Percentiles rank a stretch among this genome's conserved stretches.
Evolutionary conservation across 176 grass and related monocot genomes (phyloP).

Genomic region (Paspalum notatum): DNA sequence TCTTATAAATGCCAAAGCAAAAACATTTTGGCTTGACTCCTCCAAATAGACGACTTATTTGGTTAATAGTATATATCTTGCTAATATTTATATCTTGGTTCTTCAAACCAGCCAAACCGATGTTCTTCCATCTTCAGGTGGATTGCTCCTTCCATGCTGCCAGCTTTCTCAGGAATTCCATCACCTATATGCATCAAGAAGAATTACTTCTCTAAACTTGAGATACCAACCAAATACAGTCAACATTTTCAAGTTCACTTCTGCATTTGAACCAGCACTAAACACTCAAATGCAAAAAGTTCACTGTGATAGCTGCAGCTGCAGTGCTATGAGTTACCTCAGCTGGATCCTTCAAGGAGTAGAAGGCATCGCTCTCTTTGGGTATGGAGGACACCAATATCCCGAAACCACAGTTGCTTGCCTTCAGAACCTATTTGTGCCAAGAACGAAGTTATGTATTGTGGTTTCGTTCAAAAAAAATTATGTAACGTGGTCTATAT

Average conservation of each 20-base stretch:
- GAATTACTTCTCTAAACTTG: not conserved
- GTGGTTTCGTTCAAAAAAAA: too few relatives aligned
- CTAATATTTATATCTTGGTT: conserved; percentile 57
- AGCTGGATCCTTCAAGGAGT: conserved; percentile 80
- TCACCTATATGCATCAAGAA: conserved; percentile 58
- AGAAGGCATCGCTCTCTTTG: conserved; percentile 86
- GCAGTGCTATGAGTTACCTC: conserved; percentile 57
- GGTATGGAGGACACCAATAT: conserved; percentile 89
- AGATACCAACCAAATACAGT: not conserved
- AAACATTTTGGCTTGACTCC: conserved; percentile 53
- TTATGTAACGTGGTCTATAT: too few relatives aligned
- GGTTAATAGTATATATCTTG: conserved; percentile 62
- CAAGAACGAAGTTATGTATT: conserved; percentile 24
- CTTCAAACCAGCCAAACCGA: conserved; percentile 39
- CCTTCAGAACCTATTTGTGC: conserved; percentile 65
- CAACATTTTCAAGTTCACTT: not conserved
- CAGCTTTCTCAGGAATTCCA: conserved; percentile 83
- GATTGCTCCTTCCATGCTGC: conserved; percentile 75
- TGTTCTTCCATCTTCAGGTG: conserved; percentile 14
- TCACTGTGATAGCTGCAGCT: not conserved
- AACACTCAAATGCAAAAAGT: not conserved
- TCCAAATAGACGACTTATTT: conserved; percentile 56
- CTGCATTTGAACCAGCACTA: not conserved
- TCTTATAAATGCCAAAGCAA: conserved; percentile 55
- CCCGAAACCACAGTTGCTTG: conserved; percentile 69